phyloP scores from a whole-genome alignment of 345 rosid species.

The Mangifera indica region DNA sequence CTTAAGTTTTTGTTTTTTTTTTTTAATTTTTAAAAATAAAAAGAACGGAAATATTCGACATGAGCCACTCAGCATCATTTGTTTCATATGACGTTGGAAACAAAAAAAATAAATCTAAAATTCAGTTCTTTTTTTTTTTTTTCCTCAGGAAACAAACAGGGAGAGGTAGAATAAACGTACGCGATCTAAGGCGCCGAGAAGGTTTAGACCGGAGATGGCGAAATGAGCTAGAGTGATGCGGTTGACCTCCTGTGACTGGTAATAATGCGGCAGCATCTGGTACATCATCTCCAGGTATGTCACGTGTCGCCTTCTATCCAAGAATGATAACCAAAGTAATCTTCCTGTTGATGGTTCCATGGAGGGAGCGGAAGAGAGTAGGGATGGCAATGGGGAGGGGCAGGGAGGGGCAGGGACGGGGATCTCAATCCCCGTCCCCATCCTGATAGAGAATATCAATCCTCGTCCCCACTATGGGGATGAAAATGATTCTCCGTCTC shows the following conservation, averaged over 20 bases:
- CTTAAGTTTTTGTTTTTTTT: too few relatives aligned
- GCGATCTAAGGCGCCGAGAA: constrained; percentile 59
- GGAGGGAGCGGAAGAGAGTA: too few relatives aligned
- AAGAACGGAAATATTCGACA: too few relatives aligned
- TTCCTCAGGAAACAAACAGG: constrained; percentile 8
- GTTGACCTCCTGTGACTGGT: constrained; percentile 85
- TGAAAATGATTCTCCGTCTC: too few relatives aligned
- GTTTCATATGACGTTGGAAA: neutral
- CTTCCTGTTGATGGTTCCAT: too few relatives aligned
- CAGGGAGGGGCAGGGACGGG: too few relatives aligned
- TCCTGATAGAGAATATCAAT: too few relatives aligned
- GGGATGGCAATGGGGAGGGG: too few relatives aligned
- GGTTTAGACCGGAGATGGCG: constrained; percentile 75
- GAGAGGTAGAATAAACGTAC: constrained; percentile 30
- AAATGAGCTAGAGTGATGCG: constrained; percentile 83
- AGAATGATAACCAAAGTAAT: constrained; percentile 19
- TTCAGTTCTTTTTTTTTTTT: neutral
- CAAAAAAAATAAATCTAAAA: neutral
- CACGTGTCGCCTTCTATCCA: constrained; percentile 64
- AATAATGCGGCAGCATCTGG: constrained; percentile 59
- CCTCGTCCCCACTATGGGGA: too few relatives aligned
- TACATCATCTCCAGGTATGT: constrained; percentile 73
- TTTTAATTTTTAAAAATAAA: too few relatives aligned
- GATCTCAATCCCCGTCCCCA: too few relatives aligned
- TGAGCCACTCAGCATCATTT: neutral